Evolutionary conservation across 768 basidiomycete species (phyloP).

Genomic region (Coprinellus aureogranulatus): DNA sequence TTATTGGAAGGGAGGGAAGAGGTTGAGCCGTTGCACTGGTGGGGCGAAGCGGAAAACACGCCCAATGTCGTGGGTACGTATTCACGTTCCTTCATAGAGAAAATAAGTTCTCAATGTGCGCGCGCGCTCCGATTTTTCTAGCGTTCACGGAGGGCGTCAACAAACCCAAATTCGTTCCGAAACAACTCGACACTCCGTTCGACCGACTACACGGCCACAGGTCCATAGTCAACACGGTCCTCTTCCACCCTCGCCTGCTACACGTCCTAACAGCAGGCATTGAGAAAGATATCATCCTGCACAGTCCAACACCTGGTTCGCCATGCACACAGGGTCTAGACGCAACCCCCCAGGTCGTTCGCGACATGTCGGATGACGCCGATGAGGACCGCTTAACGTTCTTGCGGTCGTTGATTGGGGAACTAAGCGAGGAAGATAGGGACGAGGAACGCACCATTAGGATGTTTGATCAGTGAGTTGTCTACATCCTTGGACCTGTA

Average conservation of each 20-base stretch:
- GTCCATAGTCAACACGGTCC: slow-evolving; percentile 72
- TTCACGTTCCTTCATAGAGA: too few species aligned
- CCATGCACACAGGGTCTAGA: slow-evolving; percentile 53
- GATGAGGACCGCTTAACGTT: slow-evolving; percentile 34
- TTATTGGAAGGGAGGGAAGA: slow-evolving; percentile 46
- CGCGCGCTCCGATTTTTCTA: too few species aligned
- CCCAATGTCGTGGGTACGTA: not conserved
- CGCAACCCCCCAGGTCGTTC: slow-evolving; percentile 46
- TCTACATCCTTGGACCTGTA: too few species aligned
- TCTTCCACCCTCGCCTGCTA: slow-evolving; percentile 70
- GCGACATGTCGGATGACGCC: slow-evolving; percentile 37
- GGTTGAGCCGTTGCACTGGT: slow-evolving; percentile 48
- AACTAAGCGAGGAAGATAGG: slow-evolving; percentile 21
- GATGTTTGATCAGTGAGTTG: slow-evolving; percentile 72
- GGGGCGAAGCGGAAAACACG: slow-evolving; percentile 28
- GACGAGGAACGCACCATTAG: slow-evolving; percentile 53
- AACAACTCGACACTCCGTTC: slow-evolving; percentile 60
- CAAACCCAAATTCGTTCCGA: slow-evolving; percentile 53
- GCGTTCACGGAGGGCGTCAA: slow-evolving; percentile 44
- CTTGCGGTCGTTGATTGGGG: slow-evolving; percentile 32
- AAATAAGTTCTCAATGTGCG: too few species aligned
- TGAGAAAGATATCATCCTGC: slow-evolving; percentile 66
- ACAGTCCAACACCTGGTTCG: slow-evolving; percentile 57
- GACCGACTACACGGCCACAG: slow-evolving; percentile 64
- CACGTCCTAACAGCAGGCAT: slow-evolving; percentile 71